Percentiles rank a stretch among this genome's conserved stretches.
phyloP scores from a whole-genome alignment of 2,329 filamentous ascomycete genomes.

The Colletotrichum camelliae region DNA sequence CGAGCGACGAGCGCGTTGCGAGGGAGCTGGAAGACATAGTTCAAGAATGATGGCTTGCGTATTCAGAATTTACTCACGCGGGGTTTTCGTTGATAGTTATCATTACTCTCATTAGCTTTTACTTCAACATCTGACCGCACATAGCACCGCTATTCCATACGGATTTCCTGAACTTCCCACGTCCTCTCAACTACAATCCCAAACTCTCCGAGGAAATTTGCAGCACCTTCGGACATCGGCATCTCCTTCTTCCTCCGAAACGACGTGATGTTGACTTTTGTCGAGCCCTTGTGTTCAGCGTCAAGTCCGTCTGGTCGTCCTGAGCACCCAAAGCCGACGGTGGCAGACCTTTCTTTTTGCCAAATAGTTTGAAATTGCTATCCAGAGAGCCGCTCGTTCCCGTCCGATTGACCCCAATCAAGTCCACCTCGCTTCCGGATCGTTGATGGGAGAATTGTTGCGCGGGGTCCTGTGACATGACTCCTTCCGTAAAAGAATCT shows the following conservation, averaged over 20 bases:
- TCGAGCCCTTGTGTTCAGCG: not conserved
- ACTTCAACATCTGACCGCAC: not conserved
- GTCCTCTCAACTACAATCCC: not conserved
- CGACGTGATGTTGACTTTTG: not conserved
- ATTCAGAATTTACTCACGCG: not conserved
- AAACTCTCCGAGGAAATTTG: not conserved
- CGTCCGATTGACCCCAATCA: not conserved
- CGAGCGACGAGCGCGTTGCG: not conserved
- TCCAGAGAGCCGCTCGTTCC: not conserved
- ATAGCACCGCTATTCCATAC: not conserved
- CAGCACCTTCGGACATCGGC: not conserved
- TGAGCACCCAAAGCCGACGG: not conserved
- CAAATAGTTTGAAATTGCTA: not conserved
- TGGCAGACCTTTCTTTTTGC: not conserved
- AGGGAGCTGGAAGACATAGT: not conserved
- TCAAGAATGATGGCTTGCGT: not conserved
- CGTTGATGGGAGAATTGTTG: not conserved
- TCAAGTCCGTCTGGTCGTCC: not conserved
- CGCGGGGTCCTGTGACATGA: not conserved
- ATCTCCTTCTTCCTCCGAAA: not conserved
- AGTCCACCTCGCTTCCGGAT: not conserved
- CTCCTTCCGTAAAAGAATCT: not conserved
- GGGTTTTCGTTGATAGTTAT: not conserved
- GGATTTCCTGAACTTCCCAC: slow-evolving; percentile 2
- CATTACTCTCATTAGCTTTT: not conserved